Evolutionary conservation across 345 rosid genomes (phyloP).

Genomic region (Corchorus olitorius): DNA sequence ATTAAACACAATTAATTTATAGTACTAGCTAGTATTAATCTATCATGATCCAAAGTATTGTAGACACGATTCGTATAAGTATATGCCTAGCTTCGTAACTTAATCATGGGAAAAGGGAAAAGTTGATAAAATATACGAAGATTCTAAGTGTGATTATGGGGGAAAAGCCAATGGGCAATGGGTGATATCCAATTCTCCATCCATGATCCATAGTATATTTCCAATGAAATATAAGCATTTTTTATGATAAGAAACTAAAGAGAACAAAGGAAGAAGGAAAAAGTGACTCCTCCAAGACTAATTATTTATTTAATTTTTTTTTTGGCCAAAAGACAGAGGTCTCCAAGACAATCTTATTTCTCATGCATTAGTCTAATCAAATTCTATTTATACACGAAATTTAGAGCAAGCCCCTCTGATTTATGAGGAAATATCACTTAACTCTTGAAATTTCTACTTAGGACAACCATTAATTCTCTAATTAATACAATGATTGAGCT

Average conservation of each 20-base stretch:
- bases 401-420: too few relatives aligned
- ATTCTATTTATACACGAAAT: too few relatives aligned
- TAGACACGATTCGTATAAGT: not conserved
- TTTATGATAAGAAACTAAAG: too few relatives aligned
- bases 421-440: too few relatives aligned
- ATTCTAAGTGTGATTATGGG: not conserved
- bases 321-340: too few relatives aligned
- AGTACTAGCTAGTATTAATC: not conserved
- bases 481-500: slow-evolving; percentile 4
- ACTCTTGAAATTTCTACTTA: too few relatives aligned
- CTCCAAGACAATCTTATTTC: too few relatives aligned
- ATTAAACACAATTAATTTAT: not conserved
- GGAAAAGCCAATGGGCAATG: not conserved
- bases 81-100: slow-evolving; percentile 9
- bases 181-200: not conserved
- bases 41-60: not conserved
- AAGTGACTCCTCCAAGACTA: too few relatives aligned
- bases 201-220: not conserved
- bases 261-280: too few relatives aligned
- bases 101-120: not conserved
- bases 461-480: slow-evolving; percentile 33
- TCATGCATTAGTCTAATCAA: too few relatives aligned
- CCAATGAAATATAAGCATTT: not conserved
- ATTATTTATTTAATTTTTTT: too few relatives aligned
- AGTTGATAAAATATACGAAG: not conserved